Base-by-base conservation (phyloP, 306 rosid species). In the Myrica gale region DNA sequence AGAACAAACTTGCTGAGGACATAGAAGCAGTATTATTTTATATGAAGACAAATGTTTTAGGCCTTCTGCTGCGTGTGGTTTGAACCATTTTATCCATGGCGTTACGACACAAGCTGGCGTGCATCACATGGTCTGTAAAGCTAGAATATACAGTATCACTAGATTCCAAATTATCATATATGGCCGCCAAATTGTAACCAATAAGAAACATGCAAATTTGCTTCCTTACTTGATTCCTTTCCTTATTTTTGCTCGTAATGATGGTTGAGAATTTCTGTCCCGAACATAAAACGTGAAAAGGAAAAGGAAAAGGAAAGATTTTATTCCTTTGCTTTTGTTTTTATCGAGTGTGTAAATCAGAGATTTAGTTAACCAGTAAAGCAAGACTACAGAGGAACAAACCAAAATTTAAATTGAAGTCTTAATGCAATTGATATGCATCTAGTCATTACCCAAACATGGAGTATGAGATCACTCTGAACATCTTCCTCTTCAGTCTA, bases 171-270 rank as follows among this genome's bases (percentile, higher is more conserved):
- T 61, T 9, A 37, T 47, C 45, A 7, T 32, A 32, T 2, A 32
- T 71, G 60, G 74, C 61, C 74, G 12, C 4, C 10, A 52, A 26
- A 48, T 16, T 65, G 78, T 44, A 32, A n/a, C 74, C 37, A 70
- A 55, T 23, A 53, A 70, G 73, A 79, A 79, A 79, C 60, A 72
- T 79, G 69, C 66, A 44, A 74, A 80, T 26, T 45, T 20, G 76
- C 80, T 77, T 75, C 86, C 65, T 82, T 80, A 10, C 81, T 85
- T 85, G 82, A 81, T 83, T 74, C 89, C 44, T 46, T 75, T 42
- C 74, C 87, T 43, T 42, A 75, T 44, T 73, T 79, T 80, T 44
- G 48, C 88, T 80, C 83, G 89, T 71, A 72, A 72, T 43, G 17
- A 51, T 80, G 37, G 89, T 7, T 63, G 69, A 80, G 88, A 85